Base-by-base conservation (phyloP, 2,329 filamentous ascomycete species). In the Phaeosphaeria sp. region DNA sequence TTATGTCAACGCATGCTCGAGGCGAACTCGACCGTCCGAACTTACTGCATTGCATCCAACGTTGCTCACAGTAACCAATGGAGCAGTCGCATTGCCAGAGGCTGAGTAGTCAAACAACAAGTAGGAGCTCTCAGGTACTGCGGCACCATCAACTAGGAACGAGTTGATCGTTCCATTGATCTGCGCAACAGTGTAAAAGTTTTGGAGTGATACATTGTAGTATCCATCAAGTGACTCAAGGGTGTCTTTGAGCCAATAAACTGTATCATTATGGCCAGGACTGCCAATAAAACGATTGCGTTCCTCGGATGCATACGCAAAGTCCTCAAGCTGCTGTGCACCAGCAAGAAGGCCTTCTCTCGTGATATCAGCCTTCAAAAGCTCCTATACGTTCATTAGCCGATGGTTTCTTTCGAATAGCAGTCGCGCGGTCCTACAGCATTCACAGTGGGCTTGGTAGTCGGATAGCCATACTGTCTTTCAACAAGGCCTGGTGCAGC, bases 221-320 rank as follows among this genome's bases (percentile, higher is more conserved):
- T 79, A 76, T 9, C 72, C 71, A 27, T 65, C 69, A 20, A 70
- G 50, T 2, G 67, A 54, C 53, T 72, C 69, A 11, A 77, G 65
- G 17, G 65, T 60, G 6, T 70, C 59, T 50, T 74, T 71, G 18
- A 80, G 65, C 59, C 71, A 79, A 9, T 76, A 68, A 46, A 80
- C 66, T 1, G 79, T 80, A 20, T 73, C 74, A 39, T 78, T 75
- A 64, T 80, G 77, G 9, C 72, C 78, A 17, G 58, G 54, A 5
- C 72, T 70, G 20, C 77, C 75, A 58, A 78, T 76, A 10, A 78
- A 67, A 23, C 78, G 66, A 56, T 79, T 80, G 13, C 74, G 65
- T 13, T 68, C 68, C 6, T 71, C 65, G 21, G 74, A 75, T 27
- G 67, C 66, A 54, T 78, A 75, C n/a, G 78, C 78, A 33, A 78